Base-by-base conservation (phyloP, 140 eudicot genomes). In the Oenanthe javanica region DNA sequence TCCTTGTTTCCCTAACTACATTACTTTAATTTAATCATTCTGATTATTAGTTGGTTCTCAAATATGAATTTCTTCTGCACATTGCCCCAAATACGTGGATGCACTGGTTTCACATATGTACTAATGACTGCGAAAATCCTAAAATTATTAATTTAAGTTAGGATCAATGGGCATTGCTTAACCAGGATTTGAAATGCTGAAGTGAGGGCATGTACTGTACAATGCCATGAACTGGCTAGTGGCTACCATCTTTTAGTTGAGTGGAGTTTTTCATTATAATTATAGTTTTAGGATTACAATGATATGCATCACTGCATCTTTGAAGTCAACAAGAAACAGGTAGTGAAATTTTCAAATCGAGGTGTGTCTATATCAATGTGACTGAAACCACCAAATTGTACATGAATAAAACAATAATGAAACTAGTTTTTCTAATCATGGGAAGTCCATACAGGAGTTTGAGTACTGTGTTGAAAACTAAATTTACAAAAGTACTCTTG, bases 401-500 rank as follows among this genome's bases (percentile, higher is more conserved):
- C 69, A 7, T 9, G 14, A n/a, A n/a, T 59, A 10, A 36, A 2
- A 8, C n/a, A n/a, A n/a, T 59, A 59, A 9, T 21, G 36, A n/a
- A 59, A 59, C 36, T 59, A 59, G 69, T 59, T 21, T 9, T 59
- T n/a, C 19, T 19, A 1, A 59, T n/a, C 2, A 31, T 27, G 45
- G 5, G 4, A 11, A 31, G 31, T 27, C 19, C 45, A 3, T 66
- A 27, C 16, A 66, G 43, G 42, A 64, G 43, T 66, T 66, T 1
- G 45, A 66, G 21, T 12, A 66, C 43, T 27, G 42, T 66, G 18
- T 66, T 27, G 72, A 66, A 6, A 27, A 21, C 4, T 12, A 23
- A 66, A 66, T 66, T 27, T 66, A 27, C 72, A 66, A 19, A 66
- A 66, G 42, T 66, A 66, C 72, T 66, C 69, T 66, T 43, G 13